Base-by-base conservation (phyloP, 2,329 filamentous ascomycete species). In the Seiridium cupressi region DNA sequence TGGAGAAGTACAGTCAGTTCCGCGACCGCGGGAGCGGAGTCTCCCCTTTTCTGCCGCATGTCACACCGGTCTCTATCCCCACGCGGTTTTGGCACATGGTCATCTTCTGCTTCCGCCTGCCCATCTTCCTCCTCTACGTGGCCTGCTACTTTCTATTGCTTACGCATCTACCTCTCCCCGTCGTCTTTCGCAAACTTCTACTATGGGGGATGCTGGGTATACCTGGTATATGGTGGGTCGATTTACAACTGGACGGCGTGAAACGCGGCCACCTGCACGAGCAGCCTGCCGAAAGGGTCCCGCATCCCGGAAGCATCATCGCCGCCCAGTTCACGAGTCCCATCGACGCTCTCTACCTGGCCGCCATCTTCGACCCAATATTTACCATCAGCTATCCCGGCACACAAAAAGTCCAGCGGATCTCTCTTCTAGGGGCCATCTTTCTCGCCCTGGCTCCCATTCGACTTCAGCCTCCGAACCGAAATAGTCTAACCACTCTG, bases 181-280 rank as follows among this genome's bases (percentile, higher is more conserved):
- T 79, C 38, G 73, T 81, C 61, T 70, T 88, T 48, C 92, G 92
- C 70, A 98, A 98, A 77, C 86, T 91, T 10, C 86, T 92, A 54
- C 79, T 98, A 57, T 98, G 95, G 94, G 84, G 87, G 62, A 85
- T 98, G 65, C 85, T 99, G 67, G 90, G 88, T 44, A 90, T 96
- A 61, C 92, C 93, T 0, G 94, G 95, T 35, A 91, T 99, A 60
- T 98, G 93, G 93, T 98, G 94, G 94, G 89, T 97, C 60, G 95
- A 99, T 76, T 81, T 99, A n/a, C 94, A 97, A 75, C 92, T 99
- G 65, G 95, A 99, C 73, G 94, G 94, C 61, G 95, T 99, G 58
- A 93, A 92, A 77, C 91, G 93, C 77, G 95, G 95, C 78, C 93
- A 90, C 34, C 81, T 96, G 38, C 88, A 90, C 51, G 88, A 89